Base-by-base conservation (phyloP, 306 rosid species). In the Cucumis melo region DNA sequence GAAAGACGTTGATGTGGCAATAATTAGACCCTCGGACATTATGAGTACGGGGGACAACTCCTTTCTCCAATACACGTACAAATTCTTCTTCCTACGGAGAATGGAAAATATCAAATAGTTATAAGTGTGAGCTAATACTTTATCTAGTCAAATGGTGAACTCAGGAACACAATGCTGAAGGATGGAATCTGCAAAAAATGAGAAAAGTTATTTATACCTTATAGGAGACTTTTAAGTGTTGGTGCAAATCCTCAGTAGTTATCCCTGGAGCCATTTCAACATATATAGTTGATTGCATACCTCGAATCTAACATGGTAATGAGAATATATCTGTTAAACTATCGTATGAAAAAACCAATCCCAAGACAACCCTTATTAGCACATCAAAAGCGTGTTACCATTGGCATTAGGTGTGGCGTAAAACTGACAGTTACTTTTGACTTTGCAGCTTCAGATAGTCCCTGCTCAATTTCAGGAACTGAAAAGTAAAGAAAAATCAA, bases 381-480 rank as follows among this genome's bases (percentile, higher is more conserved):
- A 77, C 0, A 79, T 78, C 39, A 23, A 38, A 38, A 38, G 67
- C 64, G 44, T 5, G 76, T 78, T 84, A 94, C 98, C 96, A 94
- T 94, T 75, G 98, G 97, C 85, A 94, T 90, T 56, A 94, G 86
- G 79, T 94, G 97, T 32, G 97, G 98, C 24, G 98, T 90, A 78
- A 94, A 93, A 85, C 97, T 94, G 79, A 94, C 50, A 1, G 90
- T 94, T 78, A 91, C 78, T 85, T 89, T 87, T 36, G 98, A 86
- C 83, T 74, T 56, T 73, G 97, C 87, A 78, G 90, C 98, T 82
- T 84, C 90, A 39, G 95, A 62, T 8, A 94, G 92, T 77, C 98
- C 98, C 78, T 94, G 98, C 80, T 94, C 98, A 65, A 82, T 90
- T 83, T 94, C 98, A 12, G 98, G 98, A 82, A 84, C 97, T 94